These are phyloP conservation scores for Linderniella brevidens DNA, from an alignment of 257 asterid species.

Conservation along the genomic window DNA sequence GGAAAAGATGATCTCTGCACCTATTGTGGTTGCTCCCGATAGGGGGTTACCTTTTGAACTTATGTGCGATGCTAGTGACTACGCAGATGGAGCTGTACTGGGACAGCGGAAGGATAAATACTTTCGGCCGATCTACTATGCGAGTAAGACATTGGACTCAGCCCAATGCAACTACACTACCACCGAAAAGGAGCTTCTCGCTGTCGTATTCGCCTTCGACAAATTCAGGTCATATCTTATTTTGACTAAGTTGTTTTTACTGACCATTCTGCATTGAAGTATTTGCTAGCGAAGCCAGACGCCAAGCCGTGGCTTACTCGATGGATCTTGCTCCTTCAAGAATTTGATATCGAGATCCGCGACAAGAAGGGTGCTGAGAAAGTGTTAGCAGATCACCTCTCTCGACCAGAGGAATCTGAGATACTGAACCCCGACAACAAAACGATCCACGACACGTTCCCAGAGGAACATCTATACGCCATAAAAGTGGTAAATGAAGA, in stretches of 20 bases:
- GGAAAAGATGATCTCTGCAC: neutral
- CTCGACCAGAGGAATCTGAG: neutral
- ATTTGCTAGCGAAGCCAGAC: neutral
- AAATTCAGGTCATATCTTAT: neutral
- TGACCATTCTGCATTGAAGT: neutral
- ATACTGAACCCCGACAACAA: neutral
- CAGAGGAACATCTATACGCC: neutral
- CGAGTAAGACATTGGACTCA: neutral
- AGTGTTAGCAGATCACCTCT: neutral
- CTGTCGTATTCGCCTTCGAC: neutral
- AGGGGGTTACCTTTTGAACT: neutral
- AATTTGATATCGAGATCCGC: neutral
- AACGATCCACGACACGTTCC: neutral
- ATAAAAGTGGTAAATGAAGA: neutral
- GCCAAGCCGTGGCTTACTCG: neutral
- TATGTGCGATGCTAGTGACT: slow-evolving; percentile 1
- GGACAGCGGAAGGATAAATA: neutral
- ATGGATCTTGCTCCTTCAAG: neutral
- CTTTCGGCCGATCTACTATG: neutral
- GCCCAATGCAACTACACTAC: neutral
- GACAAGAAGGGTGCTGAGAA: neutral
- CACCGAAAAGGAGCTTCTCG: neutral
- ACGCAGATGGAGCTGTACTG: neutral
- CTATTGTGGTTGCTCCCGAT: neutral
- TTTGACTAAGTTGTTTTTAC: neutral